Conservation (phyloP, 2,329 filamentous ascomycete genomes). For the Sarocladiaceae sp. region DNA sequence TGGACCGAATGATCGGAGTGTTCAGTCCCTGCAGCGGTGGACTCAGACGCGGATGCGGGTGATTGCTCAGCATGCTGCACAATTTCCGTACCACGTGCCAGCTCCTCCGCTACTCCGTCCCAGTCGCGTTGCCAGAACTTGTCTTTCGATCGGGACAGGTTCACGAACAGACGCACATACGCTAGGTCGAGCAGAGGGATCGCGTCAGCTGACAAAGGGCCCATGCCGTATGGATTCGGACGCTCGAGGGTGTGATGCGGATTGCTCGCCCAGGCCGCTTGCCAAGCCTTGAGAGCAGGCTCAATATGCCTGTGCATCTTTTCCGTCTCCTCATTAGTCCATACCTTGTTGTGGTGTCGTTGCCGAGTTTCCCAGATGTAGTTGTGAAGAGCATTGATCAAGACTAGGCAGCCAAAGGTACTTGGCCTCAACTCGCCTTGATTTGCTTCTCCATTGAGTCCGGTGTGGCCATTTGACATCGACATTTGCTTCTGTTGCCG, state of each 20-base stretch:
- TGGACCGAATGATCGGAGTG: slow-evolving; percentile 42
- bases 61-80: slow-evolving; percentile 67
- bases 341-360: slow-evolving; percentile 79
- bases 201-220: slow-evolving; percentile 82
- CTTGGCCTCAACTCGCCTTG: slow-evolving; percentile 71
- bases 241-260: slow-evolving; percentile 79
- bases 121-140: slow-evolving; percentile 93
- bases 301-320: slow-evolving; percentile 96
- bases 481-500: slow-evolving; percentile 50
- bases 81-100: slow-evolving; percentile 73
- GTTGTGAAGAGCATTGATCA: slow-evolving; percentile 94
- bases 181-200: slow-evolving; percentile 89
- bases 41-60: slow-evolving; percentile 43
- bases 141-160: slow-evolving; percentile 87
- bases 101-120: slow-evolving; percentile 84
- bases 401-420: slow-evolving; percentile 83
- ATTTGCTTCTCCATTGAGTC: slow-evolving; percentile 41
- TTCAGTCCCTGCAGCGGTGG: slow-evolving; percentile 32
- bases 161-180: slow-evolving; percentile 88
- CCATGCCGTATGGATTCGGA: slow-evolving; percentile 76
- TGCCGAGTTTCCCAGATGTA: slow-evolving; percentile 98
- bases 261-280: slow-evolving; percentile 85
- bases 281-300: slow-evolving; percentile 90
- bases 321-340: slow-evolving; percentile 90
- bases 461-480: neutral